Base-by-base conservation (phyloP, 169 alveolate genomes). In the Plasmodium knowlesi region DNA sequence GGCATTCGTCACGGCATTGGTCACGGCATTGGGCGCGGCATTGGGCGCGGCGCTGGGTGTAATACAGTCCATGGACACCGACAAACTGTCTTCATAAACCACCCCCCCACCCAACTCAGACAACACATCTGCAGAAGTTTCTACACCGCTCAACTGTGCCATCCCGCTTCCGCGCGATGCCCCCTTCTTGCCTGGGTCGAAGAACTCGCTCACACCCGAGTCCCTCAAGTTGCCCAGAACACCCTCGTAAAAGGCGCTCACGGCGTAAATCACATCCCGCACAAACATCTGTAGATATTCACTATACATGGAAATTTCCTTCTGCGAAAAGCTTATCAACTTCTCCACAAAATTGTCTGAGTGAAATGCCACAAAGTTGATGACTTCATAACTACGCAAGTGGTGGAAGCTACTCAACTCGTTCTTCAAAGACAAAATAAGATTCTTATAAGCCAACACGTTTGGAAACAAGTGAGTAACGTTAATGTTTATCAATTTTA, bases 211-310 rank as follows among this genome's bases (percentile, higher is more conserved):
- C 9, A 89, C 76, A 5, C 57, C 82, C 9, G 50, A 25, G 37
- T 57, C 78, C 3, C 73, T 89, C 32, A 89, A 4, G 50, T 79
- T 61, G 53, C 2, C 25, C 46, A 89, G 39, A 4, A 78, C 70
- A 3, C 70, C 22, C 72, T 89, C 94, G 41, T 89, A 89, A 79
- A 89, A 89, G 16, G 94, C 30, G 9, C 82, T 89, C 28, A 89
- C 70, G 25, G 94, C 16, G 73, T 89, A 73, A 79, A 89, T 70
- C 19, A 41, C 89, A 28, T 89, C 94, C 76, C 82, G 80, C 30
- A 89, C 90, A 30, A 89, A 89, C 32, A 79, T 71, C 50, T 89
- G 94, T 5, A 89, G 46, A 34, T 79, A 89, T 34, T 89, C 94
- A 28, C 70, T 78, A 25, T 89, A 89, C 50, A 89, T 28, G 28